Conservation (phyloP, 2,329 filamentous ascomycete species). For the Raffaelea ambrosiae region DNA sequence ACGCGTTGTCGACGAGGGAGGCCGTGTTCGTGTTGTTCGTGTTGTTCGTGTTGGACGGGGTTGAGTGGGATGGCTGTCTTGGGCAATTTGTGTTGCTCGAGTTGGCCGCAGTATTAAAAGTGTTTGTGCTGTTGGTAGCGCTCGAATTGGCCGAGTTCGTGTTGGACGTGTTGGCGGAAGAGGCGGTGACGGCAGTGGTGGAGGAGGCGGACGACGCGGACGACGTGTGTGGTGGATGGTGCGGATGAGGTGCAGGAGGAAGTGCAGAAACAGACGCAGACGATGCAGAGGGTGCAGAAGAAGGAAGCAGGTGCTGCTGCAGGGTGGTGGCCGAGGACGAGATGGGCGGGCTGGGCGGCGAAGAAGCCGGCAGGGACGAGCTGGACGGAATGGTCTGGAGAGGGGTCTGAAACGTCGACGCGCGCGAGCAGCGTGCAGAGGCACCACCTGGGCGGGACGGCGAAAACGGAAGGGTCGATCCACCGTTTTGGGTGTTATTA, state of each 20-base stretch:
- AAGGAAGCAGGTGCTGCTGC: neutral
- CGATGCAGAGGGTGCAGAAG: too few relatives aligned
- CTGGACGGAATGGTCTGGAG: neutral
- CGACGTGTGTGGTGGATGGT: conserved; percentile 3
- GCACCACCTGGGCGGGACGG: conserved; percentile 5
- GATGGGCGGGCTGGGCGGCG: neutral
- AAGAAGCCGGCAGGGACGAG: neutral
- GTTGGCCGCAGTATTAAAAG: too few relatives aligned
- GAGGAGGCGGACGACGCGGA: conserved; percentile 5
- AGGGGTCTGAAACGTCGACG: conserved; percentile 8
- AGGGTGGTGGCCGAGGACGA: too few relatives aligned
- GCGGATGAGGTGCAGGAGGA: neutral
- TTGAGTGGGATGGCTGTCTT: too few relatives aligned
- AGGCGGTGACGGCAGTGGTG: conserved; percentile 7
- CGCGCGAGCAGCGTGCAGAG: neutral
- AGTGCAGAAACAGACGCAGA: too few relatives aligned
- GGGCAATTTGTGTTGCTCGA: too few relatives aligned
- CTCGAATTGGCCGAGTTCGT: neutral
- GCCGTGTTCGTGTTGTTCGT: neutral
- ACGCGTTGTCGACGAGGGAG: neutral
- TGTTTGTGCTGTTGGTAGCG: conserved; percentile 16
- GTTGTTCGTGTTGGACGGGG: too few relatives aligned
- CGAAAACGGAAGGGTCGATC: too few relatives aligned
- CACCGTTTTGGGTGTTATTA: too few relatives aligned
- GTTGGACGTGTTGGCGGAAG: neutral